Evolutionary conservation across 179 eudicot genomes (phyloP), one percentile per base, ranked within the genome.

Genomic region (Silene coronaria): DNA sequence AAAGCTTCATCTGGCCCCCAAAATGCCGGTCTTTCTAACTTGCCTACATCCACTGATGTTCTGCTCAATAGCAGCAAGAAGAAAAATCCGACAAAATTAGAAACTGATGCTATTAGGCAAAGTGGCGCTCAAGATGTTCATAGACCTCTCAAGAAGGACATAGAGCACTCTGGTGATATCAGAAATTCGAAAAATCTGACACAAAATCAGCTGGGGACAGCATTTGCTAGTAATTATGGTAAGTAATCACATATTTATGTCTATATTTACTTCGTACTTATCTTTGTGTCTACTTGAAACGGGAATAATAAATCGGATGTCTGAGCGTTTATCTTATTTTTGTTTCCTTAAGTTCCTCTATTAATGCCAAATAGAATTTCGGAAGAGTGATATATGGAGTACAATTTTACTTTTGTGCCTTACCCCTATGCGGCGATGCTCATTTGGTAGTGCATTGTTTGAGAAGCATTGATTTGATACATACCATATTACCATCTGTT

Each of bases 181-280:
- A 76, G 66, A 53, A 71, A 74, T 60, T n/a, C 61, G 69, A 83
- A 75, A 72, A 80, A 65, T 78, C 62, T 71, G 77, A 80, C 63
- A 32, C 78, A 63, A 76, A 66, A 22, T 63, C 75, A 76, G 16
- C 69, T 13, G 65, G 81, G 75, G 69, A 21, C 48, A 1, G 62
- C 62, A 48, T 38, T 38, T 59, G 22, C 53, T 42, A 65, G 26
- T 55, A 78, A 58, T 12, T 65, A 69, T 75, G 81, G 84, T 82
- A 75, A 78, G 69, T 42, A 63, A 30, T 26, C 60, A 67, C 34
- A 3, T n/a, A 16, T 34, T 22, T 46, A 8, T 57, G 48, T 48
- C 51, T 13, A 61, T 53, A 77, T 45, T n/a, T 58, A 74, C 34
- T 79, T 70, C 21, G 34, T 62, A 70, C 57, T 74, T 69, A 22